A percentile compares a stretch with the other conserved stretches of the same genome.
Evolutionary conservation across 83 land plant species (phyloP).

Genomic region (Thuja plicata): DNA sequence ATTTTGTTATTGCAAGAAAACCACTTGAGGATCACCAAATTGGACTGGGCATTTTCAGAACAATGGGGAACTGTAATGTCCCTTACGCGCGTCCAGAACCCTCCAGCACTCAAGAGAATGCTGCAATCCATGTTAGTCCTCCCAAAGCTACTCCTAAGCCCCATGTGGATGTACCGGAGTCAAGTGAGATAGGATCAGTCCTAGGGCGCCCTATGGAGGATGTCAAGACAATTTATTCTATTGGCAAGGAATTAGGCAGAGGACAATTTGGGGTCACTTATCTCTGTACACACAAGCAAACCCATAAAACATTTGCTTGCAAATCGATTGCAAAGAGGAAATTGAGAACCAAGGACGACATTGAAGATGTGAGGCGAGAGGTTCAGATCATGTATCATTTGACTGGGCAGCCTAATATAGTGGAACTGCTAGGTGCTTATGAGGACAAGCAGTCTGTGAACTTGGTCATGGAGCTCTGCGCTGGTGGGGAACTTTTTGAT

Average conservation of each 20-base stretch:
- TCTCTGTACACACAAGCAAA: slow-evolving; percentile 41
- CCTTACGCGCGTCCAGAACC: neutral
- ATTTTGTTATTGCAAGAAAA: neutral
- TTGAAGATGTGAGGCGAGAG: slow-evolving; percentile 64
- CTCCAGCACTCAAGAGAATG: neutral
- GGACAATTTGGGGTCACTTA: slow-evolving; percentile 81
- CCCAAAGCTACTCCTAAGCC: neutral
- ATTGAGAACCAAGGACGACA: slow-evolving; percentile 36
- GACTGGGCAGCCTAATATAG: slow-evolving; percentile 64
- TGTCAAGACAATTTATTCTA: slow-evolving; percentile 37
- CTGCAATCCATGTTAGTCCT: neutral
- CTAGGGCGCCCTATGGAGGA: slow-evolving; percentile 59
- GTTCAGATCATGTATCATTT: slow-evolving; percentile 75
- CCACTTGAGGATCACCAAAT: neutral
- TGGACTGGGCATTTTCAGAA: neutral
- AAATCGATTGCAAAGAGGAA: slow-evolving; percentile 60
- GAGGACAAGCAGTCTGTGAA: slow-evolving; percentile 65
- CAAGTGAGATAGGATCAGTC: slow-evolving; percentile 30
- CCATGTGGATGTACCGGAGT: neutral
- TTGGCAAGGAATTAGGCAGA: slow-evolving; percentile 71
- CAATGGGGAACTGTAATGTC: slow-evolving; percentile 11
- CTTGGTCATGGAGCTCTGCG: slow-evolving; percentile 67
- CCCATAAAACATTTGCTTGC: slow-evolving; percentile 47
- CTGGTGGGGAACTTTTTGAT: slow-evolving; percentile 71
- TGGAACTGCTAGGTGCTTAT: slow-evolving; percentile 58